Base-by-base conservation (phyloP, 768 basidiomycete species). In the Infundibulicybe gibba region DNA sequence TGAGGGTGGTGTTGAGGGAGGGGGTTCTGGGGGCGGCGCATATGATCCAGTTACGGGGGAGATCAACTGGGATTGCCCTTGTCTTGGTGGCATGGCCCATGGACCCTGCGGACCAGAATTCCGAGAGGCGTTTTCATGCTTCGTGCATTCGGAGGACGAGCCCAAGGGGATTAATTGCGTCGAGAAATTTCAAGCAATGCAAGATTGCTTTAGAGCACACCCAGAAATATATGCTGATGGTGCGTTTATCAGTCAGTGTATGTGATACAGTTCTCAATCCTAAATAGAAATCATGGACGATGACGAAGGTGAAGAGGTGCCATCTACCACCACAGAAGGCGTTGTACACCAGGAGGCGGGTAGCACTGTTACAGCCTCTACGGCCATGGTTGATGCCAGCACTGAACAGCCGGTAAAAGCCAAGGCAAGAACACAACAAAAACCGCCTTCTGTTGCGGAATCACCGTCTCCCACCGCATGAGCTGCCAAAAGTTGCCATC, bases 61-160 rank as follows among this genome's bases (percentile, higher is more conserved):
- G 77, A 98, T 99, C 59, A 99, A 99, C 71, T 99, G 97, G 97
- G 97, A 97, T 62, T 99, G 97, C 65, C 93, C 97, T 1, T 98
- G 97, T 64, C 81, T 99, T 6, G 97, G 97, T 30, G 97, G 97
- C 42, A 97, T 99, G 97, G 95, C 95, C 9, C 77, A 98, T 60
- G 95, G 97, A 5, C 93, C 94, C 9, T 99, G 97, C 59, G 97
- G 97, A 8, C 75, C 77, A 50, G 78, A 97, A 54, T 99, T 99
- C 74, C 84, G 86, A 52, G 90, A 86, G 51, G 95, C 97, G 1
- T 99, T 99, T 69, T 91, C 92, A 32, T 99, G 97, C 69, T 99
- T 99, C 56, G 83, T 99, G 6, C 85, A 80, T 66, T 94, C 92
- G 11, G 93, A 97, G 61, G 79, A 83, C 44, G 97, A 99, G 54